These are phyloP conservation scores for Melanogaster broomeanus DNA, from an alignment of 768 basidiomycete species.

Conservation along the genomic window DNA sequence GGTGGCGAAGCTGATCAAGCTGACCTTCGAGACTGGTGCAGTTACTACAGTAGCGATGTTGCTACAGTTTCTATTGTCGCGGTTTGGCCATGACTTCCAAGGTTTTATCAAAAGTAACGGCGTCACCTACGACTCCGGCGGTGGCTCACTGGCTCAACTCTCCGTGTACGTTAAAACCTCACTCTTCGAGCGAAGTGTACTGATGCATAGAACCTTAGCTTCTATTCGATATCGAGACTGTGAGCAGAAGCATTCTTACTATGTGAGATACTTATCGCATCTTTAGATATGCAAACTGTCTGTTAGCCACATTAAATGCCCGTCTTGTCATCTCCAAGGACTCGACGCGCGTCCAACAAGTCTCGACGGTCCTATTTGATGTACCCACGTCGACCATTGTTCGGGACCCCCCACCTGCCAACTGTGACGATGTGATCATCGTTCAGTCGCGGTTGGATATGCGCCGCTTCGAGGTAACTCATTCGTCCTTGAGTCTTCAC, in stretches of 20 bases:
- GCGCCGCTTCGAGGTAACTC: background rate
- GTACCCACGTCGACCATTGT: background rate
- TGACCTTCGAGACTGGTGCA: constrained; percentile 2
- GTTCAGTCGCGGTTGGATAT: background rate
- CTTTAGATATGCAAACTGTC: constrained; percentile 15
- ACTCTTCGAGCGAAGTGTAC: background rate
- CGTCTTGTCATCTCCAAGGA: background rate
- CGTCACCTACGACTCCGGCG: background rate
- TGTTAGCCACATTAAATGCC: constrained; percentile 7
- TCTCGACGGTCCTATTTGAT: background rate
- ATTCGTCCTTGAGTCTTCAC: background rate
- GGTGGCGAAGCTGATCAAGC: background rate
- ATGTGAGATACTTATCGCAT: background rate
- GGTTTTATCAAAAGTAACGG: no score
- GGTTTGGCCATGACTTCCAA: background rate
- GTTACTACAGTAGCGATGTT: background rate
- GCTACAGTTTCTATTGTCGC: background rate
- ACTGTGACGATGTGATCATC: background rate
- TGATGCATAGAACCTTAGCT: background rate
- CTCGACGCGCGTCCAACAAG: background rate
- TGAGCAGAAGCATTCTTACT: background rate
- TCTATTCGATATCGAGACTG: background rate
- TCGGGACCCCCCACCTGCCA: background rate
- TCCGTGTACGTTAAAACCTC: no score
- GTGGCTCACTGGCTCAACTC: background rate